Evolutionary conservation across 2,329 filamentous ascomycete species (phyloP), one percentile per base, ranked within the genome.

Genomic region (Aspergillus flavus): DNA sequence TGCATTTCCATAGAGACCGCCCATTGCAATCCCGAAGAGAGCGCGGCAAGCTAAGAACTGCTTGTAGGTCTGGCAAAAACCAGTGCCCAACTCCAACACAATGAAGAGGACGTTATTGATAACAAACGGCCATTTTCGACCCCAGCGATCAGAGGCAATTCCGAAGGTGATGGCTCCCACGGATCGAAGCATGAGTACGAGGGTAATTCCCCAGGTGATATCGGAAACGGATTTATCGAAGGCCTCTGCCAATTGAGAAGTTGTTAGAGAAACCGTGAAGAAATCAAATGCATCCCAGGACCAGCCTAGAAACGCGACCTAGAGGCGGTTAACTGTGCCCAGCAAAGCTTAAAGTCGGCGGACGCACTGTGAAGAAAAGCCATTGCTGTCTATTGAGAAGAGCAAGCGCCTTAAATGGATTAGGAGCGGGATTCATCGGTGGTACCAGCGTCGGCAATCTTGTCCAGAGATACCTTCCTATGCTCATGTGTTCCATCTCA

Each of bases 1-100:
- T 12, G 84, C 85, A 67, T 88, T 88, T 4, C 86, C 86, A 68
- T 87, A 88, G 12, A 88, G 72, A 56, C 86, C 86, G 23, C 86
- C 86, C 87, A 89, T 89, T 7, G 87, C 87, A 69, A 89, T 85
- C 23, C 87, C 87, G 67, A 87, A 89, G 4, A 89, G 76, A 0
- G 87, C 84, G 19, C 87, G 81, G 54, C 86, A 85, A 2, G 79
- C 86, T 39, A 89, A 75, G 68, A 89, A 89, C 64, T 85, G 81
- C 10, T 83, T 72, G 70, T 87, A 88, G 2, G 84, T 87, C 10
- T 83, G 74, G 64, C 82, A 85, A 70, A 89, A 89, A 26, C 86
- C 86, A 0, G 86, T 87, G 1, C 81, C 87, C 9, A 89, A 77
- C 68, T 89, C 87, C 21, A 89, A 75, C 3, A 86, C 77, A 63